These are phyloP conservation scores for Emmonsiellopsis sp. DNA, from an alignment of 2,329 filamentous ascomycete species.

Conservation along the genomic window DNA sequence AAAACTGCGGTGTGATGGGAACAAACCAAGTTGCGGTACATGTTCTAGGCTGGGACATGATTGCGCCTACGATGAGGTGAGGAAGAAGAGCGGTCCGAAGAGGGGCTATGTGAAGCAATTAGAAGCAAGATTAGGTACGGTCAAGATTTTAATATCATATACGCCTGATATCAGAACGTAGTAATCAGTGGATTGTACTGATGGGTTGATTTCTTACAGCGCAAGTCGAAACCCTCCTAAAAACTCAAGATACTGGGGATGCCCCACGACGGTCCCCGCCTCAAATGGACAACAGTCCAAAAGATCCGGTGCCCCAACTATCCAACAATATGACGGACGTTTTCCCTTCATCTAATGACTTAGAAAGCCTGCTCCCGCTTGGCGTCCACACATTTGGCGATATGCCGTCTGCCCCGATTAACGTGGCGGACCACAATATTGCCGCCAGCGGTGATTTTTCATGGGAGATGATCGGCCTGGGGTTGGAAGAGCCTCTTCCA, in stretches of 20 bases:
- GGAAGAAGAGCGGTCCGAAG: conserved; percentile 91
- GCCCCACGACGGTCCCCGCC: neutral
- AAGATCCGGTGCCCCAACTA: conserved; percentile 13
- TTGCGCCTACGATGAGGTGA: conserved; percentile 84
- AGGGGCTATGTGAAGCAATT: conserved; percentile 89
- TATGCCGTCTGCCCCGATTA: conserved; percentile 9
- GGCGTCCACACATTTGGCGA: neutral
- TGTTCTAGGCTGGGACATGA: conserved; percentile 78
- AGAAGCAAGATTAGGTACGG: conserved; percentile 82
- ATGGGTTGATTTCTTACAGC: conserved; percentile 40
- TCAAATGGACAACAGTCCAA: conserved; percentile 13
- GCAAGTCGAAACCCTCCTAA: conserved; percentile 85
- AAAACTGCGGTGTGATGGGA: conserved; percentile 83
- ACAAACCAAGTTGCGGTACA: conserved; percentile 75
- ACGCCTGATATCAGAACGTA: neutral
- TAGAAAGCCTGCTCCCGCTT: neutral
- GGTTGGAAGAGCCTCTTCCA: conserved; percentile 72
- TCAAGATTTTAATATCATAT: conserved; percentile 6
- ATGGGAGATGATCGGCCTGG: conserved; percentile 79
- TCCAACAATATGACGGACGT: neutral
- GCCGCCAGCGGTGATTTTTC: conserved; percentile 43
- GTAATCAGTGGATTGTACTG: neutral
- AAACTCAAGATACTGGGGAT: conserved; percentile 56
- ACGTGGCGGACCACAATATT: conserved; percentile 15
- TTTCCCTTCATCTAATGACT: neutral